These are phyloP conservation scores for Staphylotrichum tortipilum DNA, from an alignment of 495 filamentous ascomycete species.

Conservation along the genomic window DNA sequence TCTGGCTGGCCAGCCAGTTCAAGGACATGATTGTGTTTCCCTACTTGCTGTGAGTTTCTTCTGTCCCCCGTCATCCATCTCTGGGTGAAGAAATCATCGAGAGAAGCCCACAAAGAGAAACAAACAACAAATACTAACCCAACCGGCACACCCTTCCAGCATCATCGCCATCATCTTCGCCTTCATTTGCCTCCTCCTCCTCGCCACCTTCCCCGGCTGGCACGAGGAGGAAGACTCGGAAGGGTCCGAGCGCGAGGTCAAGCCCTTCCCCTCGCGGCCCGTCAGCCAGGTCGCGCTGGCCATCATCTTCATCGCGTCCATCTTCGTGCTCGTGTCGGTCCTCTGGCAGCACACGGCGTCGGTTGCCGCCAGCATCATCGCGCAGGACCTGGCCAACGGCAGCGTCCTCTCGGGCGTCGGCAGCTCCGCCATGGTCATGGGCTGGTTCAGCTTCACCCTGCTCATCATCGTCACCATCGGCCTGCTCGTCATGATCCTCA, in stretches of 20 bases:
- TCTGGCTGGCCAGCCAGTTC: slow-evolving; percentile 72
- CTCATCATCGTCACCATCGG: slow-evolving; percentile 92
- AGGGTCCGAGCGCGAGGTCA: slow-evolving; percentile 61
- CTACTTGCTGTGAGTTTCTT: slow-evolving; percentile 53
- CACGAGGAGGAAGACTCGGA: slow-evolving; percentile 61
- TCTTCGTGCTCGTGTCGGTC: slow-evolving; percentile 69
- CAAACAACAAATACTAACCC: neutral
- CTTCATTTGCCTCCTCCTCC: slow-evolving; percentile 63
- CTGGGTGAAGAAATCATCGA: too few relatives aligned
- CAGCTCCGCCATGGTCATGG: slow-evolving; percentile 86
- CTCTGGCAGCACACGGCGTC: slow-evolving; percentile 86
- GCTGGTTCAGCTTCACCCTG: slow-evolving; percentile 91
- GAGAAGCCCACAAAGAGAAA: neutral
- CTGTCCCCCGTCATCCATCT: neutral
- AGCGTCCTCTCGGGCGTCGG: slow-evolving; percentile 83
- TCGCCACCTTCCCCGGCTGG: slow-evolving; percentile 76
- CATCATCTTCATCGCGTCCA: slow-evolving; percentile 69
- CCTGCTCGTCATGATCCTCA: slow-evolving; percentile 89
- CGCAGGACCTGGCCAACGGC: slow-evolving; percentile 91
- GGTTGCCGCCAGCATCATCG: slow-evolving; percentile 84
- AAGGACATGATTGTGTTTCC: slow-evolving; percentile 77
- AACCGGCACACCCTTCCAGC: too few relatives aligned
- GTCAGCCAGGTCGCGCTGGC: slow-evolving; percentile 67
- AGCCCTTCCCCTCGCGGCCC: slow-evolving; percentile 68
- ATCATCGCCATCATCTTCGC: slow-evolving; percentile 79